Evolutionary conservation across 75 land plant species (phyloP), one percentile per base, ranked within the genome.

Genomic region (Ceratopteris richardii): DNA sequence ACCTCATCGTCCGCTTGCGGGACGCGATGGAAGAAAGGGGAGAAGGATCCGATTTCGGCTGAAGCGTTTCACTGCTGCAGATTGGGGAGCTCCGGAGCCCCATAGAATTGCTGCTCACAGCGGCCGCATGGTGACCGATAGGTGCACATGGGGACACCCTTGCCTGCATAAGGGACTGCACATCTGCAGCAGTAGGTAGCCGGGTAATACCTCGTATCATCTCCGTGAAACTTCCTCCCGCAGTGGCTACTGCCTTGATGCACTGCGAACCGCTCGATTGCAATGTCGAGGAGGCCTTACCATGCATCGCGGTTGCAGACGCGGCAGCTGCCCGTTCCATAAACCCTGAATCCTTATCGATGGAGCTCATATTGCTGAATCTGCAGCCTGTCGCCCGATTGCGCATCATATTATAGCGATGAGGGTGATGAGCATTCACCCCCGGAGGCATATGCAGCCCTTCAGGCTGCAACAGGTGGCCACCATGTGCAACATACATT

Each of bases 201-300:
- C 54, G 54, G 24, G 54, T 52, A 23, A 52, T 52, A 12, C 54
- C 54, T 23, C 54, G 22, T 22, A 52, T 52, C 54, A 52, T 52
- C 54, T 52, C 54, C 25, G 54, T 52, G 54, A 52, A 52, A 1
- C 54, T 28, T 3, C 24, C 28, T 12, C 54, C 54, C 25, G 28
- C 29, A 33, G 3, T 4, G 3, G 7, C 37, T 4, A 33, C 9
- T 9, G 7, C 37, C 9, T 33, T 33, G 7, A 33, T 33, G 37
- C 37, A 33, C 7, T 4, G 7, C 3, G 37, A 3, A 33, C 9
- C 9, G 37, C 37, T 4, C 3, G 37, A 33, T 3, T 4, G 7
- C 3, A 9, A 4, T 4, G 3, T 9, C 3, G 37, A 33, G 37
- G 7, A 33, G 9, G 28, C 24, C 14, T 9, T 18, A 18, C 28